Base-by-base conservation (phyloP, 2,329 filamentous ascomycete genomes). In the Teratosphaeria nubilosa region DNA sequence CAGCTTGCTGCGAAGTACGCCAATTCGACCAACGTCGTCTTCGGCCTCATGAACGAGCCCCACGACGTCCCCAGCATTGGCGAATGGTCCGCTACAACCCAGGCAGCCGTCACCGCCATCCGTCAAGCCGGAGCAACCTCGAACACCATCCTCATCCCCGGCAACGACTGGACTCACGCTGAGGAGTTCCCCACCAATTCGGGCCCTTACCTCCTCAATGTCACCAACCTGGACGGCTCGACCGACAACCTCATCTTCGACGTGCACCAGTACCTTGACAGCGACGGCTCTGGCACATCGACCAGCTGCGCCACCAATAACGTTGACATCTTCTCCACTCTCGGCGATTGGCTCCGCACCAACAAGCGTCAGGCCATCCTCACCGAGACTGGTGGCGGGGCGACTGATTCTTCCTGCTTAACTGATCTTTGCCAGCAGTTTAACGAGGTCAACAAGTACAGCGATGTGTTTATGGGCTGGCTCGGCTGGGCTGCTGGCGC, bases 41-140 rank as follows among this genome's bases (percentile, higher is more conserved):
- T 88, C 63, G 84, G 83, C 14, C 68, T 88, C 51, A 87, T 88
- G 84, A 88, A 88, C 72, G 86, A 77, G 72, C 85, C 85, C 2
- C 58, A 68, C 56, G 66, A 68, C 54, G 51, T 70, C n/a, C 64
- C 68, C 64, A 70, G 69, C 64, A 75, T 86, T 62, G 69, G 66
- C 27, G 69, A 72, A 1, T 88, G 85, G 85, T 83, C 81, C 0
- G 69, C 76, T 4, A 83, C 82, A 0, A 80, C 82, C 60, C 86
- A 88, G 67, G 77, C 76, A 13, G 83, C 77, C 16, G 85, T 89
- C 1, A 84, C 80, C 0, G 85, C 83, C 3, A 87, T 89, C 64
- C 81, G 86, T 51, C 70, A 78, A 50, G 80, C 82, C 2, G 85
- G 85, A n/a, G 84, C 85, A 77, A 78, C 75, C 0, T 73, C 73